Evolutionary conservation across 305 asterid genomes (phyloP), one percentile per base, ranked within the genome.

Genomic region (Solanum chacoense): DNA sequence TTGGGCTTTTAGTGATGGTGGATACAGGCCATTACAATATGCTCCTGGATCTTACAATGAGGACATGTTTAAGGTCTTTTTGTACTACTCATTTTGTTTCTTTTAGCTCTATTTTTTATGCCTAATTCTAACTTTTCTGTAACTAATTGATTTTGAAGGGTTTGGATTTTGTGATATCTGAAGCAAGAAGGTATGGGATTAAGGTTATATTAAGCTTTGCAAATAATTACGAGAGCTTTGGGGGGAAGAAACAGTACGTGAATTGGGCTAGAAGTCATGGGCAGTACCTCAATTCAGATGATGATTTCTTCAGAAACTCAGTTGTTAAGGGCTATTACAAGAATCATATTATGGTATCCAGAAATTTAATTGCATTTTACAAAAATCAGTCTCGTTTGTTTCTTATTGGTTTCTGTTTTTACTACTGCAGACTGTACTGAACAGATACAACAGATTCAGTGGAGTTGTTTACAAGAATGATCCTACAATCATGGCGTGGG

Each of bases 401-500:
- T 67, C 22, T 65, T 18, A 32, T 74, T 11, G 65, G 28, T 10
- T 24, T 34, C 59, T 75, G 16, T 32, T 83, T 22, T 59, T 26
- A 14, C 71, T 22, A 16, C 31, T 92, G 93, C 91, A 97, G 99
- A 92, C 91, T 88, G 93, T 97, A 92, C 90, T 97, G 26, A 95
- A 94, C 89, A 93, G 99, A 89, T 83, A 87, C 84, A 97, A 97
- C 90, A 93, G 93, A 35, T 85, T 90, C 20, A 94, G 86, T 59
- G 94, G 98, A 88, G 88, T 91, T 78, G 63, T 90, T 87, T 97
- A 97, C 95, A 96, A 93, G 94, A 94, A 96, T 92, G 99, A 97
- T 85, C 98, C 98, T 10, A 96, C 98, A 88, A 97, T 97, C 83
- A 97, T 97, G 99, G 98, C 99, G 3, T 97, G 99, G 99, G 99